These are phyloP conservation scores for Leccinum barrowsii DNA, from an alignment of 768 basidiomycete species.

Conservation along the genomic window DNA sequence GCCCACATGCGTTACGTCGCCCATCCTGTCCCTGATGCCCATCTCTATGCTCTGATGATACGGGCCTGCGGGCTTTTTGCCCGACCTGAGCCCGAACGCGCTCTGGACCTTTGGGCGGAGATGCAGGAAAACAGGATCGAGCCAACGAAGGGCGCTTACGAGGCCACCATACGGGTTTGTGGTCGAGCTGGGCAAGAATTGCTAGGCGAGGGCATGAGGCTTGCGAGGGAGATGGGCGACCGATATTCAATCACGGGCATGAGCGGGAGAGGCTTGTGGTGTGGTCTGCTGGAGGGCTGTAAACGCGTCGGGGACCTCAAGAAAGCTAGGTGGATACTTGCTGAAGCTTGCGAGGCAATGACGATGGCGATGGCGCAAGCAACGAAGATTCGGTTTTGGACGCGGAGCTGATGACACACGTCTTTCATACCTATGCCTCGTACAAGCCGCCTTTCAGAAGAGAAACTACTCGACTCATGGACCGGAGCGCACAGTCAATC, in stretches of 20 bases:
- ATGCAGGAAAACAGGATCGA: slow-evolving; percentile 74
- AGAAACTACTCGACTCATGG: slow-evolving; percentile 42
- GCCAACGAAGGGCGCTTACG: slow-evolving; percentile 71
- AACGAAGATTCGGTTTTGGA: slow-evolving; percentile 40
- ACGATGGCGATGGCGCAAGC: slow-evolving; percentile 14
- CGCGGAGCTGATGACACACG: slow-evolving; percentile 72
- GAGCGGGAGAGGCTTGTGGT: slow-evolving; percentile 64
- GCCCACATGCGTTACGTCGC: slow-evolving; percentile 96
- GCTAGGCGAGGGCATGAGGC: slow-evolving; percentile 78
- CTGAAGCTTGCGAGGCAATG: slow-evolving; percentile 52
- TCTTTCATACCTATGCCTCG: slow-evolving; percentile 85
- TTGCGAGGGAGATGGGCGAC: slow-evolving; percentile 86
- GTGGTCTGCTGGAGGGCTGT: slow-evolving; percentile 82
- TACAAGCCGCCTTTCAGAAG: slow-evolving; percentile 71
- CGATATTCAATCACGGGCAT: slow-evolving; percentile 38
- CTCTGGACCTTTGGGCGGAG: slow-evolving; percentile 89
- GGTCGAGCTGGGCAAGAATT: slow-evolving; percentile 64
- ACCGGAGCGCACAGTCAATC: slow-evolving; percentile 7
- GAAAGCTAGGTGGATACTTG: slow-evolving; percentile 85
- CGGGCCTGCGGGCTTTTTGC: slow-evolving; percentile 67
- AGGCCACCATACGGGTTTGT: slow-evolving; percentile 79
- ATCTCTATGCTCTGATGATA: slow-evolving; percentile 84
- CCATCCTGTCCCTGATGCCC: slow-evolving; percentile 71
- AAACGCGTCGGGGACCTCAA: slow-evolving; percentile 83
- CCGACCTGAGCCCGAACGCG: slow-evolving; percentile 80